Evolutionary conservation across 2,329 filamentous ascomycete species (phyloP).

Genomic region (Aspergillus sp.): DNA sequence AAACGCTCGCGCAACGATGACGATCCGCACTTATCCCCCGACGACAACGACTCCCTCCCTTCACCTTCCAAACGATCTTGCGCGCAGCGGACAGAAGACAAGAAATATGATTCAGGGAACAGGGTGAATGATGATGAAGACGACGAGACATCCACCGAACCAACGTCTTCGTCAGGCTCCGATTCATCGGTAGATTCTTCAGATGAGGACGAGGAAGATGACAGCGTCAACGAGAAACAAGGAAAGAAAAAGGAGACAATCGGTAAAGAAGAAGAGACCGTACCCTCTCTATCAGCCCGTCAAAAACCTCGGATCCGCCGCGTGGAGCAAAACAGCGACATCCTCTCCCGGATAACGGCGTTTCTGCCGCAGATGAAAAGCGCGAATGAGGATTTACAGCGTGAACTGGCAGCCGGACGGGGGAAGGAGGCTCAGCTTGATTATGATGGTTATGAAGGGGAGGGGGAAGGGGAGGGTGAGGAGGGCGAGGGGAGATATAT

Average conservation of each 20-base stretch:
- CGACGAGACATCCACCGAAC: slow-evolving; percentile 14
- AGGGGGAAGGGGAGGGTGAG: slow-evolving; percentile 30
- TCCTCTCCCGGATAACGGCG: slow-evolving; percentile 31
- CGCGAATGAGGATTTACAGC: slow-evolving; percentile 36
- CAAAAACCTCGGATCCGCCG: slow-evolving; percentile 28
- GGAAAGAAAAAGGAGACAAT: slow-evolving; percentile 5
- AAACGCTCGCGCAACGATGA: background rate
- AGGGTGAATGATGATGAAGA: slow-evolving; percentile 1
- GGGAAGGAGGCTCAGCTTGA: slow-evolving; percentile 16
- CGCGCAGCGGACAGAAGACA: background rate
- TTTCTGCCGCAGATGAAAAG: slow-evolving; percentile 37
- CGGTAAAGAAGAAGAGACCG: slow-evolving; percentile 6
- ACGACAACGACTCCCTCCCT: background rate
- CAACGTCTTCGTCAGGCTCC: slow-evolving; percentile 11
- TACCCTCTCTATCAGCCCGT: slow-evolving; percentile 22
- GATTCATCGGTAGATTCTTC: slow-evolving; percentile 10
- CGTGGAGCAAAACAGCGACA: slow-evolving; percentile 17
- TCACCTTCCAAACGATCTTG: background rate
- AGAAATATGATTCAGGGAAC: background rate
- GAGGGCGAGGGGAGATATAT: slow-evolving; percentile 31
- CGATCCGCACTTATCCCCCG: background rate
- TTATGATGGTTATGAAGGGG: slow-evolving; percentile 11
- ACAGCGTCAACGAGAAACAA: slow-evolving; percentile 14
- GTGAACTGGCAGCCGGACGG: slow-evolving; percentile 28
- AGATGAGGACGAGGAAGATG: slow-evolving; percentile 17